Percentiles rank a stretch among this genome's conserved stretches.
Conservation (phyloP, 225 moss, liverwort and hornwort species). For the Pleurozium schreberi region DNA sequence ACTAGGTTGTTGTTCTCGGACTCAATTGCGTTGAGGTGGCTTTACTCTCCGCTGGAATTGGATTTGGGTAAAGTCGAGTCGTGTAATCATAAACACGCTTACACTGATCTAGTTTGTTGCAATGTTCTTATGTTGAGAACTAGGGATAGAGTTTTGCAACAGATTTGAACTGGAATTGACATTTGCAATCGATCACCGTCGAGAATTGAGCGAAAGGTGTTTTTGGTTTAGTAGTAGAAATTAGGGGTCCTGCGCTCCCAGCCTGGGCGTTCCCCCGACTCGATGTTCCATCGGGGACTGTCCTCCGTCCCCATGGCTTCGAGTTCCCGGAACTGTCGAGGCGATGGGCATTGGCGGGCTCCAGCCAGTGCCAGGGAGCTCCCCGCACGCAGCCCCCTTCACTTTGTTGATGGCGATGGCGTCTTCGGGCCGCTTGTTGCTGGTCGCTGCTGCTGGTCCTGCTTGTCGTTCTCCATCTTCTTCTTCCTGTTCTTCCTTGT, state of each 20-base stretch:
- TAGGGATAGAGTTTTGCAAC: background rate
- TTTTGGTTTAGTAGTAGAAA: background rate
- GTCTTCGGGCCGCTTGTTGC: background rate
- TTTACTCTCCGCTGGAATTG: background rate
- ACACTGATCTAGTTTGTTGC: background rate
- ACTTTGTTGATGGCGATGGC: conserved; percentile 7
- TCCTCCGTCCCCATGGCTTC: background rate
- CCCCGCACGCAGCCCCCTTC: background rate
- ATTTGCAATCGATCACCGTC: background rate
- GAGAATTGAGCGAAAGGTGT: background rate
- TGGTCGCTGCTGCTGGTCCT: background rate
- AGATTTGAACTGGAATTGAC: background rate
- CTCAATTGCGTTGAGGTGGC: background rate
- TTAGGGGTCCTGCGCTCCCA: background rate
- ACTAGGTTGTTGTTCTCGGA: background rate
- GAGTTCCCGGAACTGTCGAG: conserved; percentile 6
- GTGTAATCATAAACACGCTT: background rate
- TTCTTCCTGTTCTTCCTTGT: background rate
- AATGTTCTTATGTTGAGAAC: background rate
- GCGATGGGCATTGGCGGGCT: conserved; percentile 16
- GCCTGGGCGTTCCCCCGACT: background rate
- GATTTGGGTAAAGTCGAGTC: background rate
- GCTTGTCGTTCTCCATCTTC: background rate
- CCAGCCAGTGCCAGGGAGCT: conserved; percentile 7
- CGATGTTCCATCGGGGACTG: background rate